Conservation (phyloP, 2,329 filamentous ascomycete genomes). For the Aspergillus ochraceoroseus region DNA sequence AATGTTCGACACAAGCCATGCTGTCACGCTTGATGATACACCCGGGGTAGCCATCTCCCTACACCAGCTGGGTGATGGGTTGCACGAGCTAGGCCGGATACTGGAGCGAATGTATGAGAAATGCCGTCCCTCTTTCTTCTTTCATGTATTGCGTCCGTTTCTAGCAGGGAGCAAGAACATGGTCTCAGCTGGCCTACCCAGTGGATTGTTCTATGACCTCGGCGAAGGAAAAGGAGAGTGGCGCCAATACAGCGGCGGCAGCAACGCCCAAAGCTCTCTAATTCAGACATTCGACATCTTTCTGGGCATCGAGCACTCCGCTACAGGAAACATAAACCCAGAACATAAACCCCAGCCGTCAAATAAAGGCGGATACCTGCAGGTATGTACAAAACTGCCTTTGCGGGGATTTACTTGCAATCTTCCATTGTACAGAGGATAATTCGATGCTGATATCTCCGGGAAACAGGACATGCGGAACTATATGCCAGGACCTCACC, state of each 20-base stretch:
- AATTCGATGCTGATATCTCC: too few species aligned
- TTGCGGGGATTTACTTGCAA: neutral
- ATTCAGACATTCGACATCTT: constrained; percentile 53
- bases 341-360: constrained; percentile 2
- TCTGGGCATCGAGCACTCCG: constrained; percentile 48
- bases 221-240: constrained; percentile 48
- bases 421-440: too few species aligned
- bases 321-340: constrained; percentile 30
- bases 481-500: constrained; percentile 53
- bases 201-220: constrained; percentile 51
- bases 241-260: constrained; percentile 51
- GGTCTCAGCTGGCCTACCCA: constrained; percentile 48
- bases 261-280: constrained; percentile 53
- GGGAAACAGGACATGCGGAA: constrained; percentile 46
- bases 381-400: constrained; percentile 6
- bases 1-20: constrained; percentile 45
- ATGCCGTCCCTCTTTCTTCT: constrained; percentile 48
- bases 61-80: constrained; percentile 38
- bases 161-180: constrained; percentile 53
- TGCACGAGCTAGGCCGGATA: constrained; percentile 41
- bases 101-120: constrained; percentile 51
- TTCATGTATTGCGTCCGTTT: constrained; percentile 50
- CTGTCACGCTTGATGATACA: constrained; percentile 38
- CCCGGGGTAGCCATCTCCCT: constrained; percentile 40
- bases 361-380: constrained; percentile 10